These are phyloP conservation scores for Drechslera avenae DNA, from an alignment of 2,329 filamentous ascomycete genomes.

Conservation along the genomic window DNA sequence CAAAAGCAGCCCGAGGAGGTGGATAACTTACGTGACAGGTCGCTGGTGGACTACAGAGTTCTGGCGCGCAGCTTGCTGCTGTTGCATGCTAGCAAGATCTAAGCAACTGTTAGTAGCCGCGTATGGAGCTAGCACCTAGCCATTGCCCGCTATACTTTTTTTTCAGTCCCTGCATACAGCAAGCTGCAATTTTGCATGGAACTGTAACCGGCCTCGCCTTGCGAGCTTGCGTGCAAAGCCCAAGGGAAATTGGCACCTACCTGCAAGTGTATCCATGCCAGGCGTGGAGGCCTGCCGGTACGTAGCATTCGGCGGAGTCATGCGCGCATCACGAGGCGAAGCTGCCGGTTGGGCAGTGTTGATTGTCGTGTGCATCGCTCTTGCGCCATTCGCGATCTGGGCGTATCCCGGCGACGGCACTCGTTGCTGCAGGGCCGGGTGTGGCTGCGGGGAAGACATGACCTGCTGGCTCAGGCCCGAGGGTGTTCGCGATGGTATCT, in stretches of 20 bases:
- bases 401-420: conserved; percentile 36
- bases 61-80: conserved; percentile 51
- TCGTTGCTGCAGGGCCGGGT: conserved; percentile 45
- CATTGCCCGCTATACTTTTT: background rate
- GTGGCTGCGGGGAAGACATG: conserved; percentile 41
- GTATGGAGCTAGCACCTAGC: background rate
- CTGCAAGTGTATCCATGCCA: conserved; percentile 56
- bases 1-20: background rate
- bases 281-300: conserved; percentile 52
- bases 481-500: conserved; percentile 47
- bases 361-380: conserved; percentile 39
- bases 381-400: conserved; percentile 38
- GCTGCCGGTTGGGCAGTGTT: conserved; percentile 38
- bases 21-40: conserved; percentile 43
- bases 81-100: conserved; percentile 57
- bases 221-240: background rate
- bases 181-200: background rate
- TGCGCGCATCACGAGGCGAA: conserved; percentile 41
- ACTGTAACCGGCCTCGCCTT: background rate
- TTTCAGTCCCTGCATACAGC: background rate
- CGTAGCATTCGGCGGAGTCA: conserved; percentile 42
- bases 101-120: conserved; percentile 11
- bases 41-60: conserved; percentile 41
- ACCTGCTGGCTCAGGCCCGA: conserved; percentile 53
- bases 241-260: conserved; percentile 38